phyloP scores from a whole-genome alignment of 2,329 filamentous ascomycete genomes.

The Alternaria arbusti region DNA sequence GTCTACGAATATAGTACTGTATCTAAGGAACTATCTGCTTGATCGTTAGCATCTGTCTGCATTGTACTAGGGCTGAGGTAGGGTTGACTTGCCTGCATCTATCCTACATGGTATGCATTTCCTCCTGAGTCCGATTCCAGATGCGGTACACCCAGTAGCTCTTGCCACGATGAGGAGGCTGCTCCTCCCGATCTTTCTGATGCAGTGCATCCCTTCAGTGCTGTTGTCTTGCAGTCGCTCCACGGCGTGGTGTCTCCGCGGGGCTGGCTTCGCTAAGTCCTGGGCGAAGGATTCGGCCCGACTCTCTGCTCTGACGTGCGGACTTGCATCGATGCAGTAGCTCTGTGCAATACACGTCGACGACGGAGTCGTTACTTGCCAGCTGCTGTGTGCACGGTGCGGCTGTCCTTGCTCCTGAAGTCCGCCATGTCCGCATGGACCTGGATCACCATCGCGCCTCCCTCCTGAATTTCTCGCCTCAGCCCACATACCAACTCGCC shows the following conservation, averaged over 20 bases:
- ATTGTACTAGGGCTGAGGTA: background rate
- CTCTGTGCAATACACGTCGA: background rate
- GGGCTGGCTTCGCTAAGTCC: background rate
- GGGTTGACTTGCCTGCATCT: background rate
- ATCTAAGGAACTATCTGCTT: slow-evolving; percentile 3
- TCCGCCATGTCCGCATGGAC: background rate
- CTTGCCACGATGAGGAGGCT: too few relatives aligned
- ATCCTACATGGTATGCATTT: background rate
- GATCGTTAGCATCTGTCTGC: background rate
- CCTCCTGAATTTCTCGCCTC: slow-evolving; percentile 5
- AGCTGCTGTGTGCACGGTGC: background rate
- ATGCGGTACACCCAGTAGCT: background rate
- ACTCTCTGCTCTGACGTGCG: slow-evolving; percentile 4
- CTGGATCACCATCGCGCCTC: background rate
- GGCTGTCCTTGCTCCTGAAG: background rate
- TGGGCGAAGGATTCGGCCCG: slow-evolving; percentile 7
- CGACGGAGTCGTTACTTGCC: background rate
- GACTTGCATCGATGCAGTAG: background rate
- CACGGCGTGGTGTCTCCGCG: background rate
- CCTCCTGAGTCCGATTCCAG: background rate
- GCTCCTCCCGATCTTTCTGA: background rate
- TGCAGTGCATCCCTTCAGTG: background rate
- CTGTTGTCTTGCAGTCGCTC: background rate
- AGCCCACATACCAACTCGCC: background rate
- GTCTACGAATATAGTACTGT: background rate